A percentile compares a stretch with the other conserved stretches of the same genome.
Evolutionary conservation across 352 stramenopile species (phyloP).

Genomic region (Phytophthora meadii): DNA sequence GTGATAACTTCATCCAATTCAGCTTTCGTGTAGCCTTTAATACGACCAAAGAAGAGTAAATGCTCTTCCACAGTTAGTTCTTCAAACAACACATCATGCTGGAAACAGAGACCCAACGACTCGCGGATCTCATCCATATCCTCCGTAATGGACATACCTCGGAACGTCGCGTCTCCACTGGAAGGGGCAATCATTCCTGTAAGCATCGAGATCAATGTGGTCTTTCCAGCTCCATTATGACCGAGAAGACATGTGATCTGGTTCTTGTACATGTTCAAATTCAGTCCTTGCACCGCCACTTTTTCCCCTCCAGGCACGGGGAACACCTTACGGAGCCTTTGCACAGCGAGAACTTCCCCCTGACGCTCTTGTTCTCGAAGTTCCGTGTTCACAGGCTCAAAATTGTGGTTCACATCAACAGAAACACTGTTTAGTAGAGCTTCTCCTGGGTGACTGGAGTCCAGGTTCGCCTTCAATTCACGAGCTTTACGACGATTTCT

Average conservation of each 20-base stretch:
- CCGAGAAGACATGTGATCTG: slow-evolving; percentile 93
- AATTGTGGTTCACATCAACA: slow-evolving; percentile 42
- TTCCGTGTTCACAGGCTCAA: slow-evolving; percentile 48
- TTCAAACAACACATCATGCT: slow-evolving; percentile 84
- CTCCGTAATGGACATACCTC: slow-evolving; percentile 70
- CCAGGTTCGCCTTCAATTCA: slow-evolving; percentile 21
- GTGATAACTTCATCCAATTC: slow-evolving; percentile 44
- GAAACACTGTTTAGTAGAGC: slow-evolving; percentile 40
- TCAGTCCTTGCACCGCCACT: slow-evolving; percentile 81
- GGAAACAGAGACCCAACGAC: slow-evolving; percentile 81
- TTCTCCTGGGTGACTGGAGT: slow-evolving; percentile 22
- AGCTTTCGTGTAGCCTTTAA: slow-evolving; percentile 60
- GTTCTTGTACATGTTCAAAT: slow-evolving; percentile 90
- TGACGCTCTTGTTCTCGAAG: slow-evolving; percentile 45
- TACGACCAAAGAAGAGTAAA: slow-evolving; percentile 68
- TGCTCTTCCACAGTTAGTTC: slow-evolving; percentile 84
- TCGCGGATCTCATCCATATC: slow-evolving; percentile 81
- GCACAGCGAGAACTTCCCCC: slow-evolving; percentile 50
- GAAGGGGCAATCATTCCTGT: slow-evolving; percentile 81
- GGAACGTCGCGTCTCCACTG: slow-evolving; percentile 69
- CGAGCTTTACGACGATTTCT: slow-evolving; percentile 18
- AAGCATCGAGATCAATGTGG: slow-evolving; percentile 92
- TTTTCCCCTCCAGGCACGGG: slow-evolving; percentile 78
- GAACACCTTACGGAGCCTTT: slow-evolving; percentile 72
- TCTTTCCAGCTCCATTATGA: slow-evolving; percentile 94